Base-by-base conservation (phyloP, 106 monocot genomes). In the Acorus gramineus region DNA sequence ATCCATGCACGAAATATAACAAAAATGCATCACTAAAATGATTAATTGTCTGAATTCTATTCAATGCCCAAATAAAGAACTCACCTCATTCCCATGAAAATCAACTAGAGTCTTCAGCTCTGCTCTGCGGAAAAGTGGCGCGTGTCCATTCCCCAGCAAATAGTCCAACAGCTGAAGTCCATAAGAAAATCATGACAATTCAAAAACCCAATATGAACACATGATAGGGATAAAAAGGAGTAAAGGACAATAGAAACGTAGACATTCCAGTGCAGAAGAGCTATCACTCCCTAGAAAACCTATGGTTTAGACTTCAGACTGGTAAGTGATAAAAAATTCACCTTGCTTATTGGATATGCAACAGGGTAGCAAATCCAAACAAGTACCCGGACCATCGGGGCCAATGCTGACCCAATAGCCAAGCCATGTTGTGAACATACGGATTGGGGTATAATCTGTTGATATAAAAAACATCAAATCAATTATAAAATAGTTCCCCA, bases 331-430 rank as follows among this genome's bases (percentile, higher is more conserved):
- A 28, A 52, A 42, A 11, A 11, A n/a, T 59, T 68, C 50, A 90
- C 96, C 87, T 98, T 98, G 85, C 96, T 98, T 54, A 98, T 92
- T 54, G 96, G 96, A 73, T 92, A 98, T 59, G 96, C 85, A 64
- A 98, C 13, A 8, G 96, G 96, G 71, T 77, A 98, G 74, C 96
- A 98, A 52, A 98, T 81, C 80, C 82, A 92, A 1, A 92, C 81
- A 11, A 98, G 83, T 7, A 98, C 60, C 42, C 74, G 96, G 14
- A 98, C 96, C 50, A 85, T 11, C 44, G 91, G 91, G 48, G 85
- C 92, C 66, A 83, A 72, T 53, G 78, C 63, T 64, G 96, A 87
- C 47, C 96, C 96, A 56, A 98, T 85, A 46, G 92, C 91, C 57
- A 98, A 69, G 4, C 96, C 96, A 83, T 98, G 74, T 49, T 77